Evolutionary conservation across 106 monocot genomes (phyloP).

Genomic region (Apostasia shenzhenica): DNA sequence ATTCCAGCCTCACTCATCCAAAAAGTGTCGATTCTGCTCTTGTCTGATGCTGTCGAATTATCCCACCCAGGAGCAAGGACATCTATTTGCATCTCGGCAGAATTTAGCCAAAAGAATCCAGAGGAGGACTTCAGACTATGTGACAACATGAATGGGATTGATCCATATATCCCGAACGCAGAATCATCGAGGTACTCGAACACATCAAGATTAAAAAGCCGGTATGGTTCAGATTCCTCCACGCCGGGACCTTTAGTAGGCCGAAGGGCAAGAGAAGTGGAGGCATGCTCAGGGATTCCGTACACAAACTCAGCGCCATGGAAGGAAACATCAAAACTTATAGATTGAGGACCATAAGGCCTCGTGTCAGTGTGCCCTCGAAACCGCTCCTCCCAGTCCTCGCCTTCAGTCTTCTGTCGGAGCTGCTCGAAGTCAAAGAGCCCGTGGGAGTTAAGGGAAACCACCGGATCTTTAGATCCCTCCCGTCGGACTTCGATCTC

Average conservation of each 20-base stretch:
- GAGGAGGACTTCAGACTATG: constrained; percentile 49
- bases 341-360: constrained; percentile 87
- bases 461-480: constrained; percentile 30
- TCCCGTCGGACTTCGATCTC: constrained; percentile 52
- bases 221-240: constrained; percentile 83
- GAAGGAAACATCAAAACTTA: constrained; percentile 82
- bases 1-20: constrained; percentile 98
- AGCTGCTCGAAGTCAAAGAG: constrained; percentile 93
- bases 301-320: constrained; percentile 88
- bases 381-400: constrained; percentile 86
- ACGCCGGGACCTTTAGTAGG: constrained; percentile 77
- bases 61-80: constrained; percentile 87
- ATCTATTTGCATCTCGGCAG: constrained; percentile 99
- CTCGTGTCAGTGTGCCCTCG: constrained; percentile 73
- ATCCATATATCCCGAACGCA: constrained; percentile 90
- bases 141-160: constrained; percentile 93
- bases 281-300: constrained; percentile 94
- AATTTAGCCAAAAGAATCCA: constrained; percentile 97
- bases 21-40: constrained; percentile 51
- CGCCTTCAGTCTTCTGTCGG: constrained; percentile 54
- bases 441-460: constrained; percentile 86
- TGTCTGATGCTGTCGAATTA: background rate
- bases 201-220: constrained; percentile 92
- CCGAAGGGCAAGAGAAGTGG: constrained; percentile 46
- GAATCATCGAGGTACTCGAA: constrained; percentile 92